Evolutionary conservation across 2,329 filamentous ascomycete genomes (phyloP).

Genomic region (Neonectria neomacrospora): DNA sequence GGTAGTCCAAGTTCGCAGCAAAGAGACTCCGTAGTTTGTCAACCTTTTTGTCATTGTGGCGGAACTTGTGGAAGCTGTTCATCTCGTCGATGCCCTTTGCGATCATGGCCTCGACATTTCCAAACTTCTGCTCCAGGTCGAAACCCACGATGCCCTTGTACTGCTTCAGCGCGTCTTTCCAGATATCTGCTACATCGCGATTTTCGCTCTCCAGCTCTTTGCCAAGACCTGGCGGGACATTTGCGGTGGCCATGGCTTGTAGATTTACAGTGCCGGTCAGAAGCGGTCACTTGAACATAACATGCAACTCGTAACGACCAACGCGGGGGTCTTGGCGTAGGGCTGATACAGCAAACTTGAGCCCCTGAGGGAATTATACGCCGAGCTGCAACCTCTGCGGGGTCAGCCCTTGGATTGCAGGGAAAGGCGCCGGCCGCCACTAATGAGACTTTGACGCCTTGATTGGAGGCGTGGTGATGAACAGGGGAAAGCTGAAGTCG

Average conservation of each 20-base stretch:
- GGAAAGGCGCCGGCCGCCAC: neutral
- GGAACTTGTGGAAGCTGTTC: constrained; percentile 48
- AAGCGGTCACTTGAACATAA: neutral
- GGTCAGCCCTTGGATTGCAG: constrained; percentile 1
- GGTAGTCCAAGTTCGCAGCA: constrained; percentile 43
- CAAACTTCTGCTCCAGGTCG: constrained; percentile 46
- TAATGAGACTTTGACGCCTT: neutral
- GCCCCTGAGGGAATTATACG: constrained; percentile 1
- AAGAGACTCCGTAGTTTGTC: constrained; percentile 48
- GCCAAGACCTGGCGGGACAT: constrained; percentile 14
- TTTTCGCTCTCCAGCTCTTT: constrained; percentile 41
- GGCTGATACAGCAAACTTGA: neutral
- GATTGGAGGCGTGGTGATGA: neutral
- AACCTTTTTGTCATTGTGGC: constrained; percentile 49
- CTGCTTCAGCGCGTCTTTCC: constrained; percentile 48
- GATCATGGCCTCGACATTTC: constrained; percentile 43
- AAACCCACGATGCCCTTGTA: constrained; percentile 50
- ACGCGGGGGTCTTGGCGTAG: neutral
- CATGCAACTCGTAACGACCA: neutral
- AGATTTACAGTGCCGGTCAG: neutral
- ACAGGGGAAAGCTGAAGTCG: constrained; percentile 10
- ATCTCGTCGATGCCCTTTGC: constrained; percentile 45
- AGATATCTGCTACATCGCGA: constrained; percentile 47
- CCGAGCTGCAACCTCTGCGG: neutral
- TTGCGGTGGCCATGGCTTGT: constrained; percentile 8